phyloP scores from a whole-genome alignment of 2,329 filamentous ascomycete species.

The Fusarium liriodendri region DNA sequence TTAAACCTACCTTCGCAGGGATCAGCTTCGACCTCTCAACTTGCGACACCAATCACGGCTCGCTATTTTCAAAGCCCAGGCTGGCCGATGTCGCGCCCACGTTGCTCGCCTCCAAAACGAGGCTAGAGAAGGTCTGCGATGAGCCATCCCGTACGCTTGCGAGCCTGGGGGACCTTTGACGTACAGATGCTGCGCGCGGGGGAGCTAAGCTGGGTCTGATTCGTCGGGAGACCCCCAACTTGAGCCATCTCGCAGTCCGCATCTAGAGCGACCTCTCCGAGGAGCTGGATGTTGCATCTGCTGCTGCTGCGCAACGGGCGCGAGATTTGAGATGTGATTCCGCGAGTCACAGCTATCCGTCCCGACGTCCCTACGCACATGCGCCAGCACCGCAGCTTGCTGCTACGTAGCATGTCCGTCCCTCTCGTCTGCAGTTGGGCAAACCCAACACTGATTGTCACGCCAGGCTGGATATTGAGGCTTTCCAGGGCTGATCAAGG shows the following conservation, averaged over 20 bases:
- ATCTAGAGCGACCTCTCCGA: conserved; percentile 29
- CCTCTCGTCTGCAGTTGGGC: conserved; percentile 7
- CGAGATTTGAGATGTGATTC: conserved; percentile 36
- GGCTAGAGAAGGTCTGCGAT: conserved; percentile 2
- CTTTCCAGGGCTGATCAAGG: neutral
- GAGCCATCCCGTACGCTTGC: conserved; percentile 31
- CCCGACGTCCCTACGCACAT: conserved; percentile 22
- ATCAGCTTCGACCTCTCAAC: conserved; percentile 32
- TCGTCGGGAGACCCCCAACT: conserved; percentile 35
- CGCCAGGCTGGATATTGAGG: conserved; percentile 6
- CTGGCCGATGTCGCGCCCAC: conserved; percentile 48
- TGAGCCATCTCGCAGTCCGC: conserved; percentile 19
- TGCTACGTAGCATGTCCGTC: conserved; percentile 1
- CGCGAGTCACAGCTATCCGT: conserved; percentile 11
- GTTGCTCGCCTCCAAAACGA: conserved; percentile 26
- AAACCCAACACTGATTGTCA: neutral
- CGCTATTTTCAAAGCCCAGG: conserved; percentile 44
- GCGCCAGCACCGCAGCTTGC: conserved; percentile 4
- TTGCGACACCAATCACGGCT: conserved; percentile 47
- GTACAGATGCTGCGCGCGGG: conserved; percentile 44
- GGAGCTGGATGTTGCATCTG: conserved; percentile 37
- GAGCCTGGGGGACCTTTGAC: conserved; percentile 40
- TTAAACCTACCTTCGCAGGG: conserved; percentile 42
- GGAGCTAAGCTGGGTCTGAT: conserved; percentile 36
- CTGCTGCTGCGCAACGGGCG: conserved; percentile 17